Evolutionary conservation across 495 filamentous ascomycete species (phyloP), one percentile per base, ranked within the genome.

Genomic region (Xylaria longipes): DNA sequence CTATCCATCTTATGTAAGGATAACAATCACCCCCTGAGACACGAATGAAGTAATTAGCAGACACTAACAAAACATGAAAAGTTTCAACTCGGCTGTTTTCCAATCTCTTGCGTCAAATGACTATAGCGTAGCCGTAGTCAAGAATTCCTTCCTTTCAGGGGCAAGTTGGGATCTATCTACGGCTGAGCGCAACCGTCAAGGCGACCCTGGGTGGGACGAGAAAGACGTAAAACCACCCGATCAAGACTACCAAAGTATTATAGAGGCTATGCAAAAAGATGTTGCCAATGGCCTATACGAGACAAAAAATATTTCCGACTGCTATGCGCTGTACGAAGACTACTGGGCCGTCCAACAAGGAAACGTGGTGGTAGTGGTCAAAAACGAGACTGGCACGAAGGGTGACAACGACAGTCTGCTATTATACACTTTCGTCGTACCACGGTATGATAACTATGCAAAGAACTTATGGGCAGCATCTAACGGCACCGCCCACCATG

Each of bases 61-160:
- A 20, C 27, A 52, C 66, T 68, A 11, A 75, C 35, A 8, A n/a
- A 6, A 60, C 27, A 15, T 11, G 20, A 45, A 39, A 65, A 85
- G 79, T 57, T 84, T 83, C 65, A 84, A 85, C 57, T 83, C 80
- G 1, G 79, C 79, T 5, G 73, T 85, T 1, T 84, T 85, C 71
- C 72, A 81, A 39, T 78, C 81, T 2, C 75, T 84, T 7, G 79
- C 77, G 1, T 80, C 80, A 11, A 78, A 80, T 58, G 72, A 81
- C 39, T 84, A 82, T 61, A 75, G 77, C 3, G 71, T 80, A 7
- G 70, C 81, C 12, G 69, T 80, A 8, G 80, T 80, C 25, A 76
- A 73, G 20, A 65, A 78, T 48, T 73, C 74, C 0, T 81, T 84
- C 63, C 62, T 79, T 27, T 46, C 58, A 12, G 69, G 68, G 33